Evolutionary conservation across 257 asterid species (phyloP).

Genomic region (Petrea volubilis): DNA sequence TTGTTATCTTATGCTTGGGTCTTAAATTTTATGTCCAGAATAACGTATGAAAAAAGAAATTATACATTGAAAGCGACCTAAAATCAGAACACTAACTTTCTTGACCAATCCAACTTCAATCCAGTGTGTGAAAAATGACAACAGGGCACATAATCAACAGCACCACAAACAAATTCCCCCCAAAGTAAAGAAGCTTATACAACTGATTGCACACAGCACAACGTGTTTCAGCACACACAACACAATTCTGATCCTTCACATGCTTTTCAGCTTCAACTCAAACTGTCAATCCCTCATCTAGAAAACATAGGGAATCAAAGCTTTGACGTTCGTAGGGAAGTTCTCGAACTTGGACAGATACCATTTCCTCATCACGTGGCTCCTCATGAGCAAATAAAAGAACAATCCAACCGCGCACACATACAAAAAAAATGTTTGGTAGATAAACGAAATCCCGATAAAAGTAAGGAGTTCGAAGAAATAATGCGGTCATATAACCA

Average conservation of each 20-base stretch:
- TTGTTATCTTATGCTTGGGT: too few relatives aligned
- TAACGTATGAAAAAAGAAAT: too few relatives aligned
- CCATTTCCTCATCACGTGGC: conserved; percentile 66
- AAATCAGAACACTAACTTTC: too few relatives aligned
- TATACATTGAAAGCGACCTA: too few relatives aligned
- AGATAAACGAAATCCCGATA: conserved; percentile 51
- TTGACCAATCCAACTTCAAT: too few relatives aligned
- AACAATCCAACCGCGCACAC: conserved; percentile 41
- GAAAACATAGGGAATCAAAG: conserved; percentile 64
- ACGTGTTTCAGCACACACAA: neutral
- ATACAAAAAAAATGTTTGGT: conserved; percentile 48
- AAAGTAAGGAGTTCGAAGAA: conserved; percentile 60
- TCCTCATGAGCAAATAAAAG: conserved; percentile 52
- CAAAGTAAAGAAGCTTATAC: too few relatives aligned
- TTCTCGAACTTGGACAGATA: conserved; percentile 68
- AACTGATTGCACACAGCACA: too few relatives aligned
- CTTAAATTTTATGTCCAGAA: too few relatives aligned
- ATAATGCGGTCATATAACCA: conserved; percentile 75
- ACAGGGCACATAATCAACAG: too few relatives aligned
- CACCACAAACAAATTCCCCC: too few relatives aligned
- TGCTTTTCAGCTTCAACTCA: neutral
- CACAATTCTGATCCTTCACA: neutral
- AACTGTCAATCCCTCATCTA: conserved; percentile 10
- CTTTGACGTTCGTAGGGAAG: conserved; percentile 63
- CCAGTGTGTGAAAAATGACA: too few relatives aligned